Evolutionary conservation across 1,139 yeast genomes (phyloP).

Genomic region (Suhomyces yuchorum): DNA sequence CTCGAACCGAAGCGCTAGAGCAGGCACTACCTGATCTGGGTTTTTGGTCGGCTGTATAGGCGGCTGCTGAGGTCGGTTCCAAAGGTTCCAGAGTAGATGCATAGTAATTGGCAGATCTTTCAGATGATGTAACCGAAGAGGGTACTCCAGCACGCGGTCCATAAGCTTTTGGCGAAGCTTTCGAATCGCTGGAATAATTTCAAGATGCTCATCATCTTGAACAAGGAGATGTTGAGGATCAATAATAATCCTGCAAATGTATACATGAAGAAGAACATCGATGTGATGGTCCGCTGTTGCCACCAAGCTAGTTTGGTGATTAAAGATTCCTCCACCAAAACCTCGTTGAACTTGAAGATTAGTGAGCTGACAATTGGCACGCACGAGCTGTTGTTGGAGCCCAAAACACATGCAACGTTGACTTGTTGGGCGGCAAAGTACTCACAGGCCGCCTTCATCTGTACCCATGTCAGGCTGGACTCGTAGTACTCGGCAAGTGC

Average conservation of each 20-base stretch:
- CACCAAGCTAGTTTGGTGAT: conserved; percentile 7
- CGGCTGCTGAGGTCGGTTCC: not conserved
- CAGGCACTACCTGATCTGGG: not conserved
- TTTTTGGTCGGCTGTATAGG: not conserved
- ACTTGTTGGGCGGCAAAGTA: conserved; percentile 5
- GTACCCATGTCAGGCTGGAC: not conserved
- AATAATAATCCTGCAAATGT: conserved; percentile 35
- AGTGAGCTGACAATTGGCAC: conserved; percentile 17
- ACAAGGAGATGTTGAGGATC: conserved; percentile 28
- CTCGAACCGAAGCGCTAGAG: not conserved
- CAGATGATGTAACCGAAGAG: conserved; percentile 1
- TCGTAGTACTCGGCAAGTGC: conserved; percentile 8
- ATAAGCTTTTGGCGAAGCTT: not conserved
- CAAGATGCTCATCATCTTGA: conserved; percentile 15
- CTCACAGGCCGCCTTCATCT: not conserved
- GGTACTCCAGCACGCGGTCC: not conserved
- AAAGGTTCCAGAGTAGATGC: not conserved
- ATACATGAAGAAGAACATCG: conserved; percentile 31
- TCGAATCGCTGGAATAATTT: conserved; percentile 10
- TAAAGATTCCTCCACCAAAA: conserved; percentile 20
- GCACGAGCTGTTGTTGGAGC: conserved; percentile 7
- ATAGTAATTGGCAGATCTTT: not conserved
- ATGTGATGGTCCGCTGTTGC: conserved; percentile 22
- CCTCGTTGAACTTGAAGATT: conserved; percentile 33
- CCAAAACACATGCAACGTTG: not conserved